Conservation (phyloP, 129 eudicot genomes). For the sunflower (Helianthus annuus) region HanXRQr2.0-SUNRISE NC_035447.2:71428961-71429460, state of each 20-base stretch:
- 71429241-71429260: constrained; percentile 33
- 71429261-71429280: constrained; percentile 24
- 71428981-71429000: constrained; percentile 74
- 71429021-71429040: constrained; percentile 79
- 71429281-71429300: constrained; percentile 57
- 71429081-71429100: constrained; percentile 39
- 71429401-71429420: constrained; percentile 75
- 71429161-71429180: constrained; percentile 20
- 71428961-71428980: constrained; percentile 43
- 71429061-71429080: constrained; percentile 75
- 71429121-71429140: constrained; percentile 5
- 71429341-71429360: constrained; percentile 73
- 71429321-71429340: constrained; percentile 60
- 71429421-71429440: constrained; percentile 73
- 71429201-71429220: constrained; percentile 27
- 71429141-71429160: constrained; percentile 2
- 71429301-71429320: constrained; percentile 79
- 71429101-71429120: constrained; percentile 23
- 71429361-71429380: constrained; percentile 70
- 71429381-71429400: constrained; percentile 86
- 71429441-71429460: constrained; percentile 43
- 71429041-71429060: constrained; percentile 73
- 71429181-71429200: constrained; percentile 20
- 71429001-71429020: constrained; percentile 67
- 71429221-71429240: constrained; percentile 18